Base-by-base conservation (phyloP, 2,329 filamentous ascomycete genomes). In the Colletotrichum melonis region DNA sequence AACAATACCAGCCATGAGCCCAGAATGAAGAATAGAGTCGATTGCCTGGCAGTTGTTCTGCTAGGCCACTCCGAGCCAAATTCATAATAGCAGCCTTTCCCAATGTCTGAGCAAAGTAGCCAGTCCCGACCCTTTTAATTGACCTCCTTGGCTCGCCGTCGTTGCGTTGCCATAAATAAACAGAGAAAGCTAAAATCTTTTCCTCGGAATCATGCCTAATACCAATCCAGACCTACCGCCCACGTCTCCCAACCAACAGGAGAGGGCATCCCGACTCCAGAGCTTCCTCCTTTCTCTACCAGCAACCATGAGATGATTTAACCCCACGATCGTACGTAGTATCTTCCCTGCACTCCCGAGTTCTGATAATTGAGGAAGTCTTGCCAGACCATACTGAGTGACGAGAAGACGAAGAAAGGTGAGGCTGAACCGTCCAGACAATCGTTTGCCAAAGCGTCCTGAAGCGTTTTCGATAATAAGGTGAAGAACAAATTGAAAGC, bases 401-500 rank as follows among this genome's bases (percentile, higher is more conserved):
- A 68, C 72, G 63, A 74, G 67, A 73, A 63, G 57, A 74, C 52
- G 74, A 68, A 64, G 56, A 60, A 72, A 63, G 22, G 57, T n/a
- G 54, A 72, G 55, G 63, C 67, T 59, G 42, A 38, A 42, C 71
- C 62, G 54, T 65, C 73, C 62, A 67, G 57, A 64, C 46, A 59
- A 66, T 72, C 56, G 71, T 55, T 49, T 46, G 60, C 54, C 60
- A 35, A 49, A 66, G 56, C 26, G 57, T 62, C 16, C 58, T 42
- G 69, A 46, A 65, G 63, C 30, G 32, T 67, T 73, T 74, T 67
- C 62, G 62, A 62, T 55, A 74, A 63, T 55, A 63, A 56, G 69
- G 78, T 74, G 75, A 79, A 80, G 63, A 75, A 71, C 66, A 77
- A 82, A 85, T 84, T 82, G 83, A 84, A 84, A 84, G 84, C 83